These are phyloP conservation scores for Paraphaeosphaeria sporulosa DNA, from an alignment of 2,329 filamentous ascomycete species.

Conservation along the genomic window DNA sequence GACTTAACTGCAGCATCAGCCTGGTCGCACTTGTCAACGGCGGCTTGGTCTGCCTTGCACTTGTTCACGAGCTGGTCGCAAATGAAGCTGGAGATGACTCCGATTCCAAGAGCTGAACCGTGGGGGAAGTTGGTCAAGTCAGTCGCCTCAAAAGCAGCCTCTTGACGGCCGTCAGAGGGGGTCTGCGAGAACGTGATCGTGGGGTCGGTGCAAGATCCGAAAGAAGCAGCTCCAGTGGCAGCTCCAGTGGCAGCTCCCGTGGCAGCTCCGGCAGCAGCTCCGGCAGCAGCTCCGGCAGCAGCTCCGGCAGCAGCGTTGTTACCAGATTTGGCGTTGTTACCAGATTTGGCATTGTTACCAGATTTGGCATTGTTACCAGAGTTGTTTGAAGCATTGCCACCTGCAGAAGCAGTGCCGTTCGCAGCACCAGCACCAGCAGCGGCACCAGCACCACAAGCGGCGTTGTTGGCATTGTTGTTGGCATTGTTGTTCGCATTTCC, in stretches of 20 bases:
- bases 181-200: conserved; percentile 57
- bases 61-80: conserved; percentile 52
- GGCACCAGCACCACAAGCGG: not conserved
- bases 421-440: conserved; percentile 8
- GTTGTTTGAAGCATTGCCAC: not conserved
- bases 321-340: too few species aligned
- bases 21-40: conserved; percentile 30
- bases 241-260: conserved; percentile 9
- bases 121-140: conserved; percentile 59
- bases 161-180: conserved; percentile 58
- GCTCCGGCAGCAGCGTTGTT: too few species aligned
- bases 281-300: too few species aligned
- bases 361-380: conserved; percentile 9
- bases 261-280: too few species aligned
- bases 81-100: conserved; percentile 58
- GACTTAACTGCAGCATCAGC: conserved; percentile 30
- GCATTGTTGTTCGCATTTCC: not conserved
- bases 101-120: conserved; percentile 60
- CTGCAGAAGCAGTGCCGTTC: not conserved
- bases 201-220: conserved; percentile 58
- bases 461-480: not conserved
- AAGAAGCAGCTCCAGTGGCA: conserved; percentile 38
- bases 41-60: conserved; percentile 31
- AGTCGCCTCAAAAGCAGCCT: conserved; percentile 53
- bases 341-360: not conserved